Base-by-base conservation (phyloP, 1,284 basidiomycete genomes). In the Pisolithus thermaeus region DNA sequence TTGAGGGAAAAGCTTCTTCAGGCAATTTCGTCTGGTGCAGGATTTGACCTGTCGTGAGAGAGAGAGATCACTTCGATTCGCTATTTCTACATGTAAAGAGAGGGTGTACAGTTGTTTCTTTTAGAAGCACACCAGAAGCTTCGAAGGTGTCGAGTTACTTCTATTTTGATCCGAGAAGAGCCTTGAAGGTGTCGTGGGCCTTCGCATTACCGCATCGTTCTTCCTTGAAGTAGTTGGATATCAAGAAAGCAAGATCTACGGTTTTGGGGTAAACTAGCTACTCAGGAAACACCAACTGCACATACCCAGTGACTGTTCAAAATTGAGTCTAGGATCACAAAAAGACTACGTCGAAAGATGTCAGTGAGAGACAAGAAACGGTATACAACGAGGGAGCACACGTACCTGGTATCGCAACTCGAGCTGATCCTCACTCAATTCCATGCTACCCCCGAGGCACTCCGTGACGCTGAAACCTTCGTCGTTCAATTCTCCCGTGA, bases 401-500 rank as follows among this genome's bases (percentile, higher is more conserved):
- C 74, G 22, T 16, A 86, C 84, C 74, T 90, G 87, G 62, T 90
- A 90, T 53, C 90, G 70, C 63, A 90, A 67, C 20, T 79, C 80
- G 30, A 91, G 73, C 64, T 92, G 72, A 49, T 87, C 81, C 65
- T 91, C 86, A 41, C 73, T 75, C 37, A 91, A 71, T 62, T 87
- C 83, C 88, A 90, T 91, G 60, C 87, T 90, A 7, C 88, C 88
- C 16, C 87, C 87, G 7, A 90, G 69, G 63, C 87, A 90, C 63
- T 91, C 89, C 0, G 89, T 91, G 11, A 99, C 96, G 57, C 90
- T 92, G 70, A 88, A 94, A 1, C 95, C 95, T 51, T 95, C 86
- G 8, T 92, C 89, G 57, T 92, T 92, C 49, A 97, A 75, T 67
- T 99, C 96, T 16, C 95, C 96, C 0, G 96, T 99, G 64, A 99